Base-by-base conservation (phyloP, 495 filamentous ascomycete genomes). In the Daldinia loculata region DNA sequence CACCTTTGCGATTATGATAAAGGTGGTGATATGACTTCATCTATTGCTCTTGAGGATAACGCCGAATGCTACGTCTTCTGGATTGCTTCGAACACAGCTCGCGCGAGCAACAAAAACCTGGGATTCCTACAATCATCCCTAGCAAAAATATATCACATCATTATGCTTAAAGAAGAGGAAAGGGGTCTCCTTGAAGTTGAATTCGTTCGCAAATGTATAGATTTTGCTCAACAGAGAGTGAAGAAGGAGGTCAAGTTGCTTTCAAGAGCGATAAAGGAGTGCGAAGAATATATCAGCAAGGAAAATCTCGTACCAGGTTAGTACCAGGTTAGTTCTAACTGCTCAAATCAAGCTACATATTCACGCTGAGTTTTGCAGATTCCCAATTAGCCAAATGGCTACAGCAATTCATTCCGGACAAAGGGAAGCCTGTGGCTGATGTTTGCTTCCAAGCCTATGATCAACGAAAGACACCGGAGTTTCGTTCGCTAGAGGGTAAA, bases 1-100 rank as follows among this genome's bases (percentile, higher is more conserved):
- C 80, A 78, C 64, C 64, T 81, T 6, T 79, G 78, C 61, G 79
- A 81, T 51, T 77, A 76, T 51, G 61, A 77, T 0, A 80, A 78
- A 51, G 77, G 78, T 7, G 78, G 79, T 14, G 58, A 53, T n/a
- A 70, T 69, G 6, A 74, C 69, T 57, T 76, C 79, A 6, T 69
- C 79, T 6, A 74, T 81, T 36, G 77, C 63, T 8, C 64, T 80
- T n/a, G 72, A 81, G 56, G 72, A 79, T 12, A 63, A 41, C 12
- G 58, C 61, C 4, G 51, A 63, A 52, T 41, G 63, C 53, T 66
- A 75, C 45, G 56, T 63, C 9, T 78, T 79, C 34, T 81, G 78
- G 76, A 39, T 81, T 17, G 74, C 79, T 36, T 77, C 75, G 5
- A 81, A 80, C 58, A 29, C 27, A 27, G 30, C 32, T 30, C 30